Evolutionary conservation across 179 eudicot species (phyloP), one percentile per base, ranked within the genome.

Genomic region (Spergularia azorica): DNA sequence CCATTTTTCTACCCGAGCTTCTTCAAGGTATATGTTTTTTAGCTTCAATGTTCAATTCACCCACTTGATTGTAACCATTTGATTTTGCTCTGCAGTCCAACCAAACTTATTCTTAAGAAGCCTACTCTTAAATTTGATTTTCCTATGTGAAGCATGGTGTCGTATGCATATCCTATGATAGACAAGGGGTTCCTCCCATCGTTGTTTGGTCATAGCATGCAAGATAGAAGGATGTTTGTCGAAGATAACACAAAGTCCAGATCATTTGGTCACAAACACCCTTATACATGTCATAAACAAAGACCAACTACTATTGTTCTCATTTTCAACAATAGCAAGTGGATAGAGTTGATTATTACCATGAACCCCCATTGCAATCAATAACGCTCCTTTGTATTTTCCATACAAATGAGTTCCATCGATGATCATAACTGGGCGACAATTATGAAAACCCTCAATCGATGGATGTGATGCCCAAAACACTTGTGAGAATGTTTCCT

Each of bases 381-480:
- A 18, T 7, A 67, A 7, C 0, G n/a, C 41, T 2, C 71, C 71
- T 43, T 15, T 16, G 21, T 43, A 67, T 46, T 67, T 67, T 4
- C 71, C 55, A 67, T 67, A 46, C 71, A 67, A 67, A 46, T 67
- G 71, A n/a, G 71, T 39, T 46, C 71, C 71, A 48, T 67, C 71
- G 14, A 67, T 46, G 9, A 15, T 16, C 0, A 67, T 67, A 0
- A 43, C 3, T 5, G 71, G 71, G 4, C 54, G 9, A 39, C 71
- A 67, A 48, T 67, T 16, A 32, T 32, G 36, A 1, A 32, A 32
- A 32, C 36, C 36, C 36, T 32, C 2, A 32, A 32, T 32, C 36
- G 10, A 43, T 41, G 71, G 32, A 8, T 48, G 16, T 16, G 46
- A 67, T 18, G 65, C 65, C 65, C 38, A 61, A 61, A 61, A 18